Percentiles rank a stretch among this genome's conserved stretches.
phyloP scores from a whole-genome alignment of 1,284 basidiomycete genomes.

The Sporisorium iseilematis-ciliati region DNA sequence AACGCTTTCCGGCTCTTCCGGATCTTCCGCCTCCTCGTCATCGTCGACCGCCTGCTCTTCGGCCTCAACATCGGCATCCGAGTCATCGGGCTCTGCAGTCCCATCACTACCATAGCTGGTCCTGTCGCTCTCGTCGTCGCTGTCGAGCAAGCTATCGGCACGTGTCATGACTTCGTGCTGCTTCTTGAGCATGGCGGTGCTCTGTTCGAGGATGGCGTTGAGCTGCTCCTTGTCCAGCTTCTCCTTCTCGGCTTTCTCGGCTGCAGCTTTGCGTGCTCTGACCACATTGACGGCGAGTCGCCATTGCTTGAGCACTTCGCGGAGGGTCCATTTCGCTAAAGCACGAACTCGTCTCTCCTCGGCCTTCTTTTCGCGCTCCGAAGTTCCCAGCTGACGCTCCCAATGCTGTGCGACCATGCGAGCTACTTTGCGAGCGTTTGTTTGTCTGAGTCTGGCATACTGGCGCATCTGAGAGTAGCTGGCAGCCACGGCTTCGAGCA shows the following conservation, averaged over 20 bases:
- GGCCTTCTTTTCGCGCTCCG: slow-evolving; percentile 76
- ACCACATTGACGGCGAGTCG: slow-evolving; percentile 88
- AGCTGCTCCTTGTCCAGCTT: slow-evolving; percentile 83
- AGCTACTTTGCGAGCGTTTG: slow-evolving; percentile 74
- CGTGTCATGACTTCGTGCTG: slow-evolving; percentile 70
- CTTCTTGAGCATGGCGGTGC: slow-evolving; percentile 85
- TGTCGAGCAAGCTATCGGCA: slow-evolving; percentile 35
- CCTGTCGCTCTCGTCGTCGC: slow-evolving; percentile 41
- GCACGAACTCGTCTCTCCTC: slow-evolving; percentile 79
- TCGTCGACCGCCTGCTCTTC: slow-evolving; percentile 19
- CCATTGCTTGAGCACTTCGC: slow-evolving; percentile 84
- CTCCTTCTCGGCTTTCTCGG: slow-evolving; percentile 77
- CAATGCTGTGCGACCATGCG: slow-evolving; percentile 82
- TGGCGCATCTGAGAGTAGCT: slow-evolving; percentile 54
- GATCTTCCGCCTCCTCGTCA: slow-evolving; percentile 40
- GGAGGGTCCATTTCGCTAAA: slow-evolving; percentile 79
- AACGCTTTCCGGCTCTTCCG: slow-evolving; percentile 19
- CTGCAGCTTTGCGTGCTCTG: slow-evolving; percentile 77
- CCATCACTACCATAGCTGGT: slow-evolving; percentile 42
- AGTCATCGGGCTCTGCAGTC: slow-evolving; percentile 25
- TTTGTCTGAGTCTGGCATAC: slow-evolving; percentile 68
- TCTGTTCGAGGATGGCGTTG: slow-evolving; percentile 89
- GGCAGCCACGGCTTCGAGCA: slow-evolving; percentile 43
- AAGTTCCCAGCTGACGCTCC: slow-evolving; percentile 76
- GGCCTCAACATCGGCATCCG: slow-evolving; percentile 24